These are phyloP conservation scores for Pythium periplocum DNA, from an alignment of 352 stramenopile species.

Conservation along the genomic window DNA sequence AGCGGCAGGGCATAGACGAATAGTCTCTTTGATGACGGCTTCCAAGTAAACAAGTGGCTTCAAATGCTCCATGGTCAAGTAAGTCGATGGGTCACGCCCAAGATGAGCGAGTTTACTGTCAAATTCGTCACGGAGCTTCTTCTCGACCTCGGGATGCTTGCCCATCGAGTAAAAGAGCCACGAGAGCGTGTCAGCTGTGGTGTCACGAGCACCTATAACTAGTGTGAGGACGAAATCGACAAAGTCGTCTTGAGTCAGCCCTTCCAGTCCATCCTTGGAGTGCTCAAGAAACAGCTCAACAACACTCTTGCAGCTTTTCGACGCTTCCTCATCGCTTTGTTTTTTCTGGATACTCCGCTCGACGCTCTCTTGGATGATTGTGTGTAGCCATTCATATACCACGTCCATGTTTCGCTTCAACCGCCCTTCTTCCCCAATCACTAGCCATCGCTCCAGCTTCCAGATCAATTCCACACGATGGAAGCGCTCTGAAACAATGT, in stretches of 20 bases:
- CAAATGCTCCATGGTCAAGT: constrained; percentile 38
- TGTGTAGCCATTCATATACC: constrained; percentile 35
- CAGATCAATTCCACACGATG: constrained; percentile 40
- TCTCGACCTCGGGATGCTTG: constrained; percentile 40
- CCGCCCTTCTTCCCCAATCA: constrained; percentile 31
- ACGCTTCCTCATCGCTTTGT: constrained; percentile 8
- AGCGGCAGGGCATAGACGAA: constrained; percentile 54
- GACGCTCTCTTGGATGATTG: constrained; percentile 42
- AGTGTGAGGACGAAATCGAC: constrained; percentile 61
- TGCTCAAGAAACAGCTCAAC: constrained; percentile 10
- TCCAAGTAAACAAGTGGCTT: constrained; percentile 44
- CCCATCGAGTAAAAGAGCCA: constrained; percentile 70
- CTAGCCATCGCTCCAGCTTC: constrained; percentile 45
- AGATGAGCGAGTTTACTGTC: background rate
- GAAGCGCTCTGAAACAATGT: constrained; percentile 38
- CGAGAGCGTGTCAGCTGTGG: constrained; percentile 50
- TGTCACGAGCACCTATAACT: constrained; percentile 67
- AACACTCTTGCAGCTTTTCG: constrained; percentile 24
- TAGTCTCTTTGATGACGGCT: constrained; percentile 42
- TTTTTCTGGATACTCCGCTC: constrained; percentile 10
- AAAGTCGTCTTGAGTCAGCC: constrained; percentile 25
- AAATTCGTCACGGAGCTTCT: constrained; percentile 43
- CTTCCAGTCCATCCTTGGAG: constrained; percentile 12
- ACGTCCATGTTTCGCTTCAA: constrained; percentile 23
- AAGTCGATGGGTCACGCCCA: constrained; percentile 8